Evolutionary conservation across 2,329 filamentous ascomycete species (phyloP), one percentile per base, ranked within the genome.

Genomic region (Fusarium proliferatum): DNA sequence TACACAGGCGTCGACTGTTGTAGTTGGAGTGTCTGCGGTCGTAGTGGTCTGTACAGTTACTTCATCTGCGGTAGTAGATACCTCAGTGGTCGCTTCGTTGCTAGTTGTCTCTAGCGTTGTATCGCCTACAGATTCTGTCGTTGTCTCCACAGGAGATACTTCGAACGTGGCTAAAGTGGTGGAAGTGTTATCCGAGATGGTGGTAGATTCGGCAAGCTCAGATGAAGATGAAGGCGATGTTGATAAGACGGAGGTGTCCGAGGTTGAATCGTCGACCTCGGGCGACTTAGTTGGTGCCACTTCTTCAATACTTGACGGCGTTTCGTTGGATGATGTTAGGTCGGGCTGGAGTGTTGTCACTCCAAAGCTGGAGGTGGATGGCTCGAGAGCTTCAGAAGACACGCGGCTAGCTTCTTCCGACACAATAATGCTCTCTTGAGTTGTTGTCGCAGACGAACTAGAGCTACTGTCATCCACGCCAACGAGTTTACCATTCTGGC

Each of bases 381-480:
- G 9, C 12, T 28, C 3, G 12, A 21, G 4, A 1, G 26, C 5
- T 15, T 10, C 45, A 8, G 43, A 26, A 8, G 43, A 26, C n/a
- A n/a, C n/a, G n/a, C n/a, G n/a, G n/a, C n/a, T n/a, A n/a, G n/a
- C n/a, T n/a, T n/a, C n/a, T n/a, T n/a, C n/a, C n/a, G n/a, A n/a
- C n/a, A n/a, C n/a, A n/a, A n/a, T n/a, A n/a, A n/a, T n/a, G n/a
- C n/a, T n/a, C n/a, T n/a, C n/a, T n/a, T n/a, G n/a, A n/a, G n/a
- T n/a, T n/a, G n/a, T n/a, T n/a, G n/a, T n/a, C n/a, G n/a, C n/a
- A n/a, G n/a, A n/a, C n/a, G n/a, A n/a, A n/a, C n/a, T n/a, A 8
- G 43, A 26, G 1, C 17, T 26, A 2, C 3, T 0, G 3, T 46
- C 12, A 7, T 8, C 45, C 0, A 46, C 17, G 1, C 45, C 26